These are phyloP conservation scores for Penicillium maclennaniae DNA, from an alignment of 495 filamentous ascomycete genomes.

Conservation along the genomic window DNA sequence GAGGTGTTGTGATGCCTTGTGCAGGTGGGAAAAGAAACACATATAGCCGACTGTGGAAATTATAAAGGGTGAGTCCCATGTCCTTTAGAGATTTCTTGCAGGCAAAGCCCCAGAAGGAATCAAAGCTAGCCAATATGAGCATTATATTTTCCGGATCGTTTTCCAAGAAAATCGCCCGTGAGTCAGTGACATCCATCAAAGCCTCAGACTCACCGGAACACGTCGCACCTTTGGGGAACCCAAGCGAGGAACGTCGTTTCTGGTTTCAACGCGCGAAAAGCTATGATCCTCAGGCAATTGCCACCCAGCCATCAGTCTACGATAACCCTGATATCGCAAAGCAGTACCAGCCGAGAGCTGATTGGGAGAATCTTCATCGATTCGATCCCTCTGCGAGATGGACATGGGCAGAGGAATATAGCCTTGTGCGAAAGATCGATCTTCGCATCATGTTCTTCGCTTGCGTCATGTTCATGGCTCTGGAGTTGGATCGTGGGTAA, in stretches of 20 bases:
- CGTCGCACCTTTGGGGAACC: constrained; percentile 14
- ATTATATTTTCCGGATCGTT: constrained; percentile 3
- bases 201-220: constrained; percentile 6
- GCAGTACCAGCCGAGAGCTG: constrained; percentile 46
- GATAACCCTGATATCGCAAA: constrained; percentile 48
- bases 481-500: constrained; percentile 64
- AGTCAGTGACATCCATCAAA: background rate
- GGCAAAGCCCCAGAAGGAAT: no score
- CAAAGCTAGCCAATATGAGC: background rate
- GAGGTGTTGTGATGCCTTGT: no score
- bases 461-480: constrained; percentile 70
- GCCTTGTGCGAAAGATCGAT: constrained; percentile 40
- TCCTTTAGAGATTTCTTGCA: no score
- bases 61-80: background rate
- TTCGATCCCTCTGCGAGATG: constrained; percentile 51
- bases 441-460: constrained; percentile 50
- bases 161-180: constrained; percentile 3
- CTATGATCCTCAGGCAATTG: constrained; percentile 48
- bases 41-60: background rate
- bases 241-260: constrained; percentile 16
- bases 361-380: constrained; percentile 51
- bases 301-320: constrained; percentile 53
- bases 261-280: constrained; percentile 25
- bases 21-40: no score
- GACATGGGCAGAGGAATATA: constrained; percentile 48